Evolutionary conservation across 2,329 filamentous ascomycete species (phyloP).

Genomic region (Clonostachys byssicola): DNA sequence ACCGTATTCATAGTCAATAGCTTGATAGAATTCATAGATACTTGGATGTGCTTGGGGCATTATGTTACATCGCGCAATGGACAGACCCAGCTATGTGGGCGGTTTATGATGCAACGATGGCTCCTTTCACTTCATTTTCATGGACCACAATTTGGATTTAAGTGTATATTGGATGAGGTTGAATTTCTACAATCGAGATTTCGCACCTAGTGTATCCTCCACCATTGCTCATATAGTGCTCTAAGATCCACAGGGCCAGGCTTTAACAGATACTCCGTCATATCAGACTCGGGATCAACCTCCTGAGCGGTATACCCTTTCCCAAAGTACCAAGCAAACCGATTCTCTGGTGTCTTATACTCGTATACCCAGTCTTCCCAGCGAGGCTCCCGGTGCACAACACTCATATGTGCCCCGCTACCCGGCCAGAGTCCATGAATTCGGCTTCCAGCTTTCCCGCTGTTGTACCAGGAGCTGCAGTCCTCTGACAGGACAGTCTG

Average conservation of each 20-base stretch:
- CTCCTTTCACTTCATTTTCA: too few species aligned
- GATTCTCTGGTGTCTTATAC: constrained; percentile 37
- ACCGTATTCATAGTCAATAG: too few species aligned
- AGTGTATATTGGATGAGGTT: too few species aligned
- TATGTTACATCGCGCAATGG: too few species aligned
- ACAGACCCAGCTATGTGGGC: too few species aligned
- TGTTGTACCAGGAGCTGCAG: constrained; percentile 49
- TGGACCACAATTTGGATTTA: too few species aligned
- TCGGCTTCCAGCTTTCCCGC: constrained; percentile 31
- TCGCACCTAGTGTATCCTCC: constrained; percentile 23
- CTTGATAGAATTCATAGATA: too few species aligned
- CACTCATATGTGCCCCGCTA: constrained; percentile 61
- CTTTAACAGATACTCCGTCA: constrained; percentile 58
- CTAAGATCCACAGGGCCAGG: constrained; percentile 54
- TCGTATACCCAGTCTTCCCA: constrained; percentile 54
- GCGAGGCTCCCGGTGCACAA: constrained; percentile 47
- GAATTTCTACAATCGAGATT: too few species aligned
- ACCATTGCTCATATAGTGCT: constrained; percentile 68
- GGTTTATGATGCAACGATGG: too few species aligned
- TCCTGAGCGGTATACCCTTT: constrained; percentile 64
- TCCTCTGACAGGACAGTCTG: constrained; percentile 42
- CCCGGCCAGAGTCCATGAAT: constrained; percentile 47
- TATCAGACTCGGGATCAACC: constrained; percentile 45
- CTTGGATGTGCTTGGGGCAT: too few species aligned
- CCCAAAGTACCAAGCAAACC: constrained; percentile 61